Base-by-base conservation (phyloP, 768 basidiomycete species). In the Mycena galericulata region DNA sequence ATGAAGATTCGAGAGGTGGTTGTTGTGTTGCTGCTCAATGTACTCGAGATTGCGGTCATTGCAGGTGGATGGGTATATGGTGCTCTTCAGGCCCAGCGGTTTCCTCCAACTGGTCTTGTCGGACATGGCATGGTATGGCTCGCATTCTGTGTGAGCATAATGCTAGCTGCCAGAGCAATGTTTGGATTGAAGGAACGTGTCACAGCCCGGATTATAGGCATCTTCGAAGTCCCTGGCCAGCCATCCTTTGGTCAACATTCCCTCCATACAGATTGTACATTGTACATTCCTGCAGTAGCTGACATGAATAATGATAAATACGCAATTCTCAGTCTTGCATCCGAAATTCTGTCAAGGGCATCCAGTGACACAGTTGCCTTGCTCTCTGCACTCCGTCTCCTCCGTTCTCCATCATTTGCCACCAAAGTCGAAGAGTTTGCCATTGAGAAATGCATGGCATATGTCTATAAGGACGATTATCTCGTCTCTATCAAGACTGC, bases 391-490 rank as follows among this genome's bases (percentile, higher is more conserved):
- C 43, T 45, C 43, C 43, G 43, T 45, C 43, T 45, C 43, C 43
- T 45, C 43, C 43, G 43, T 45, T 45, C 43, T 45, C 43, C 43
- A 20, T 45, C 43, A 45, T 45, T 45, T 45, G 43, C 43, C 43
- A 45, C 43, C 43, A 45, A 45, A 45, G 43, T 45, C 43, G 43
- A 45, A 45, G 43, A 45, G 43, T 45, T 45, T 45, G 43, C 43
- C 43, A 45, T 45, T 45, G 43, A 45, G 43, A 45, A 45, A 45
- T 45, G 43, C 43, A 45, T 45, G 43, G 43, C 43, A 45, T 45
- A 45, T 20, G 43, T 45, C 43, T 45, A 45, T 45, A 45, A 45
- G 43, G 43, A 45, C 43, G 43, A 45, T 45, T 20, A 22, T 45
- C 43, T 45, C 43, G 43, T 45, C 43, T 45, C 43, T 45, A 45